These are phyloP conservation scores for Spergularia marina DNA, from an alignment of 148 eudicot genomes.

Conservation along the genomic window DNA sequence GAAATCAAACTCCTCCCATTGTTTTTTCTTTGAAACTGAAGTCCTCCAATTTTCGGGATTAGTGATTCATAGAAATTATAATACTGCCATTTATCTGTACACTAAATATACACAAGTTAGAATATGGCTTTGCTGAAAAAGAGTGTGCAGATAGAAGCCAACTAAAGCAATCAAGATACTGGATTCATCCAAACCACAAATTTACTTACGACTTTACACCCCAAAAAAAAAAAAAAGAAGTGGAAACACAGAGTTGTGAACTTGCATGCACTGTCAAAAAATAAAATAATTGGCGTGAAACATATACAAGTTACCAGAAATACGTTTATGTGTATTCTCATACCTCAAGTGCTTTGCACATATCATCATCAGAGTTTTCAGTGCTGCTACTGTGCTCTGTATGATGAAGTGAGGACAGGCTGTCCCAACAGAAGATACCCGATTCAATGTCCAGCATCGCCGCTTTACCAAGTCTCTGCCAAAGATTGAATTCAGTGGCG, in stretches of 20 bases:
- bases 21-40: no score
- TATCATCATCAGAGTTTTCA: conserved; percentile 89
- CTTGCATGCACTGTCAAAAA: not conserved
- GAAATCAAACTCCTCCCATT: no score
- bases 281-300: not conserved
- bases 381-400: conserved; percentile 77
- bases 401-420: conserved; percentile 93
- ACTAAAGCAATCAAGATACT: not conserved
- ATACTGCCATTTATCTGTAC: no score
- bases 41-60: no score
- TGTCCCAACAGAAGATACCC: conserved; percentile 82
- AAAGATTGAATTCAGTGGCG: conserved; percentile 62
- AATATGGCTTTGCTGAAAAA: no score
- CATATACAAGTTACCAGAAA: not conserved
- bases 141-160: no score
- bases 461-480: conserved; percentile 92
- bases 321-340: not conserved
- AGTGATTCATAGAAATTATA: no score
- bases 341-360: conserved; percentile 85
- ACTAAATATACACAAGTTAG: no score
- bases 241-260: no score
- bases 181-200: not conserved
- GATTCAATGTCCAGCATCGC: conserved; percentile 83
- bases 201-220: no score
- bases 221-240: no score